These are phyloP conservation scores for Russula emetica DNA, from an alignment of 768 basidiomycete species.

Conservation along the genomic window DNA sequence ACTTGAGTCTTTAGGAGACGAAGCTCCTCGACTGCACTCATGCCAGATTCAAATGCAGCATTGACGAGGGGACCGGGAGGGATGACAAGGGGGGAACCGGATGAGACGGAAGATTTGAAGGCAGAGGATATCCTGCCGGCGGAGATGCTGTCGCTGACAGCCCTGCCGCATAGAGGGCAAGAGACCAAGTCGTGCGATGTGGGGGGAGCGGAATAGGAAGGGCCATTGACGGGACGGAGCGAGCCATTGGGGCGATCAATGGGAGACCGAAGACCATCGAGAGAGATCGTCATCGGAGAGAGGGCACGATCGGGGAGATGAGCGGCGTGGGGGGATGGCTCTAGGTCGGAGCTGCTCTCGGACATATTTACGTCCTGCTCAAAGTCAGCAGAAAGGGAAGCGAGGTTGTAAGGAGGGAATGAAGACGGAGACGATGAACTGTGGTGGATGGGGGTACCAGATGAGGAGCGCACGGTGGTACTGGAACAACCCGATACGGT, in stretches of 20 bases:
- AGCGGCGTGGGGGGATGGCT: background rate
- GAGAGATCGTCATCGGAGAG: conserved; percentile 27
- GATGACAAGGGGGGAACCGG: conserved; percentile 30
- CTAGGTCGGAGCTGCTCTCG: conserved; percentile 15
- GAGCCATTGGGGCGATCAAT: conserved; percentile 17
- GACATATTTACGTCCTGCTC: conserved; percentile 26
- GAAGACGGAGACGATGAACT: conserved; percentile 16
- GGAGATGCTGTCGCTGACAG: conserved; percentile 19
- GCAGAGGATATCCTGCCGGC: conserved; percentile 11
- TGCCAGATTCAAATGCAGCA: conserved; percentile 50
- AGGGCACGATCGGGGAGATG: conserved; percentile 18
- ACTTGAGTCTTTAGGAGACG: conserved; percentile 75
- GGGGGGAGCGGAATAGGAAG: conserved; percentile 26
- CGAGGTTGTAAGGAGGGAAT: conserved; percentile 20
- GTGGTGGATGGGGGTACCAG: conserved; percentile 18
- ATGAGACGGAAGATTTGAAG: conserved; percentile 2
- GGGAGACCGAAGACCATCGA: conserved; percentile 15
- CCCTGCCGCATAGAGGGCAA: conserved; percentile 25
- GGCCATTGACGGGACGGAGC: background rate
- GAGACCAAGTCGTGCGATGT: conserved; percentile 25
- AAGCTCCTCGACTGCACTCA: conserved; percentile 67
- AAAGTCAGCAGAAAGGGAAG: conserved; percentile 7
- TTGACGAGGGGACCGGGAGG: conserved; percentile 48
- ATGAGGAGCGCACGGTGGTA: conserved; percentile 18
- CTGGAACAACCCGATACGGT: conserved; percentile 16